Base-by-base conservation (phyloP, 2,329 filamentous ascomycete species). In the Fusarium longipes region DNA sequence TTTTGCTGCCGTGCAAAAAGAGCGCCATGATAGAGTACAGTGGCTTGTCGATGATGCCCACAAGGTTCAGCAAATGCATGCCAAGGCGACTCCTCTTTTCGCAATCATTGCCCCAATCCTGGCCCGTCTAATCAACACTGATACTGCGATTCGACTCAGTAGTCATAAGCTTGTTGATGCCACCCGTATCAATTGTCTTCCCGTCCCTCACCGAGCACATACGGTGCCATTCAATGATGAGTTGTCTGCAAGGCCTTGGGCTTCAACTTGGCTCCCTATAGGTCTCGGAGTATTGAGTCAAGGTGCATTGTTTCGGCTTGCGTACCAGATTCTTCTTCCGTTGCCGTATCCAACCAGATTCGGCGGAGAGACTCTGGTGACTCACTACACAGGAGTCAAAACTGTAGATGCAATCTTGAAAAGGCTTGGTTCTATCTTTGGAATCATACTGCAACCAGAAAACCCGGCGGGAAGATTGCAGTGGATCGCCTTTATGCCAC, bases 11-110 rank as follows among this genome's bases (percentile, higher is more conserved):
- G 22, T 36, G 1, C 59, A 63, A 1, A 11, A 25, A 0, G 42
- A 63, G 6, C 57, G 57, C 0, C 22, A 33, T 2, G 22, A 49
- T 1, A 39, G 59, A 1, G 59, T 48, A 0, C 20, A 29, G 1
- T 63, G 57, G 59, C 49, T 63, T 8, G 18, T 63, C 0, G 6
- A 32, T 0, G 42, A 63, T 15, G 49, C 59, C 0, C 57, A 56
- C 3, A n/a, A n/a, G 1, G 38, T 1, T 0, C 57, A 63, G 8
- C 17, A 56, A 3, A 38, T 56, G 1, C 35, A 63, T 3, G 57
- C 59, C 0, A 48, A 48, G 36, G 59, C 10, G 1, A 49, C 59
- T 1, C 49, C 57, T 1, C 3, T 63, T 4, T 14, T 57, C 1
- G 32, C 42, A 10, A 8, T 15, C 2, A 5, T 63, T 3, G 36